phyloP scores from a whole-genome alignment of 1,284 basidiomycete genomes.

The Inonotus hispidus region DNA sequence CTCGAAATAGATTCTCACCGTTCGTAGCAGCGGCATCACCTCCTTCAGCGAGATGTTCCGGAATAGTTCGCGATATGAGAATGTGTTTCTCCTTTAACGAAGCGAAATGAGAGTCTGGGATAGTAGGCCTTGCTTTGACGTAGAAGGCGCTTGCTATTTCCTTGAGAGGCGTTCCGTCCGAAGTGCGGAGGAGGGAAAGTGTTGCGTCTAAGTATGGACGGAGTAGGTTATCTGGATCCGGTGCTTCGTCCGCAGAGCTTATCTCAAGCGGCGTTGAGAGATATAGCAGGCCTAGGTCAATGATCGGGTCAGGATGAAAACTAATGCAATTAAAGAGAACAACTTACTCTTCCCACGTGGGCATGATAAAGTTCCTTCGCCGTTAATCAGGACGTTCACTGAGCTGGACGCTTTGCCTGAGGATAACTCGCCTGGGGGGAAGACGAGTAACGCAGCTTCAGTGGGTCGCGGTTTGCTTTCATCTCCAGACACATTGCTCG shows the following conservation, averaged over 20 bases:
- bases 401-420: slow-evolving; percentile 43
- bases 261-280: slow-evolving; percentile 44
- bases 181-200: slow-evolving; percentile 32
- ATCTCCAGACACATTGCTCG: slow-evolving; percentile 18
- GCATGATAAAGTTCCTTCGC: slow-evolving; percentile 80
- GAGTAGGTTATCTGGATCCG: slow-evolving; percentile 42
- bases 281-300: slow-evolving; percentile 54
- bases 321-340: slow-evolving; percentile 10
- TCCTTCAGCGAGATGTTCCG: slow-evolving; percentile 43
- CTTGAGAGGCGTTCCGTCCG: slow-evolving; percentile 21
- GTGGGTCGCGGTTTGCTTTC: slow-evolving; percentile 29
- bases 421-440: slow-evolving; percentile 64
- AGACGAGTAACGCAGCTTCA: slow-evolving; percentile 75
- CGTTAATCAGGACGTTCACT: slow-evolving; percentile 72
- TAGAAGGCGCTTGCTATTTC: slow-evolving; percentile 13
- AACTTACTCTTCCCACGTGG: slow-evolving; percentile 77
- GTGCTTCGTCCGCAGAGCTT: slow-evolving; percentile 6
- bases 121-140: slow-evolving; percentile 9
- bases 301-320: background rate
- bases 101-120: background rate
- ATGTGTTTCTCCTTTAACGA: slow-evolving; percentile 23
- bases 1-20: slow-evolving; percentile 62
- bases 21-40: slow-evolving; percentile 52
- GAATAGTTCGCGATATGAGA: slow-evolving; percentile 35
- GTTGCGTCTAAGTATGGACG: slow-evolving; percentile 56